Conservation (phyloP, 177 flowering plant genomes). For the Telopea speciosissima region DNA sequence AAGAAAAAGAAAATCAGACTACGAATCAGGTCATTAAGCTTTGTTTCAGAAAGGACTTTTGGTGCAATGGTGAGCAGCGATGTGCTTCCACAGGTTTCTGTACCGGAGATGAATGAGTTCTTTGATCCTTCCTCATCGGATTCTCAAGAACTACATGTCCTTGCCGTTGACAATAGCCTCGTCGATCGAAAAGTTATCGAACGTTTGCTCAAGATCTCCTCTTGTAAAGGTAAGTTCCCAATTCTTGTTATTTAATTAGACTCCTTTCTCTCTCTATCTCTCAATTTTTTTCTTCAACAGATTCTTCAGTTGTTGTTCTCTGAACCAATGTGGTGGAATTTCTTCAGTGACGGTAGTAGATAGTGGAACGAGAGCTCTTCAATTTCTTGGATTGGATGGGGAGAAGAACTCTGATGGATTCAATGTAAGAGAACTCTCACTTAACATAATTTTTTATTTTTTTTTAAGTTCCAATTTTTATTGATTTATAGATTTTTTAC, state of each 20-base stretch:
- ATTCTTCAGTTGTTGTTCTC: not conserved
- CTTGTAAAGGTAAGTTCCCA: slow-evolving; percentile 41
- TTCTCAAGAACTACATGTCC: slow-evolving; percentile 48
- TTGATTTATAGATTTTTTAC: not conserved
- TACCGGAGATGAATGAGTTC: not conserved
- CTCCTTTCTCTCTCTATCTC: no score
- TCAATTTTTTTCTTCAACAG: not conserved
- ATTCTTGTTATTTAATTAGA: no score
- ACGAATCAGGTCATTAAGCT: no score
- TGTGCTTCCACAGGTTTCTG: not conserved
- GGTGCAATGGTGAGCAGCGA: not conserved
- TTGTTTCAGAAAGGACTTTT: no score
- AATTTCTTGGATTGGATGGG: slow-evolving; percentile 58
- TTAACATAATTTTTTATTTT: not conserved
- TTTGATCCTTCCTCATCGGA: not conserved
- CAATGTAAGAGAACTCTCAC: slow-evolving; percentile 28
- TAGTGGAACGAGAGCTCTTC: slow-evolving; percentile 71
- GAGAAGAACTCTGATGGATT: slow-evolving; percentile 32
- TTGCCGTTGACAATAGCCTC: slow-evolving; percentile 61
- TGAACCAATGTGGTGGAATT: slow-evolving; percentile 8
- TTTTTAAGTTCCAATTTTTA: not conserved
- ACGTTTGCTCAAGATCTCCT: slow-evolving; percentile 51
- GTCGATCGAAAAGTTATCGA: slow-evolving; percentile 63
- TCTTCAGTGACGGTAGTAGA: slow-evolving; percentile 64
- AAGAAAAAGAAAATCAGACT: no score